Base-by-base conservation (phyloP, 1,284 basidiomycete species). In the Melampsora americana region DNA sequence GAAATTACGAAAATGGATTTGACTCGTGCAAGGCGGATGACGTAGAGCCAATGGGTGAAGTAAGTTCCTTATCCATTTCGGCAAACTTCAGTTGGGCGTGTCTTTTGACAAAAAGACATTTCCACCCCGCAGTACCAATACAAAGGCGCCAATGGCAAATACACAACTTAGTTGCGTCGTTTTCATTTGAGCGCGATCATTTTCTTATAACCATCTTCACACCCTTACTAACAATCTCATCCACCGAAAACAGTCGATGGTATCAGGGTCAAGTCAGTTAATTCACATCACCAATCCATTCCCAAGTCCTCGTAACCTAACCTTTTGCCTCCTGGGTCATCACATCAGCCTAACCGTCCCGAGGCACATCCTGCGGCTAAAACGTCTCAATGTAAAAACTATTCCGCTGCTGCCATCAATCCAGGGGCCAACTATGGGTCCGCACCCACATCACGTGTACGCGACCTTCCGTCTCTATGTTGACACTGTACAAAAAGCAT, bases 21-120 rank as follows among this genome's bases (percentile, higher is more conserved):
- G 81, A 81, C 69, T 78, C 78, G 2, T 80, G 80, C 73, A 80
- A 81, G n/a, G 80, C 79, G 28, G 79, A 79, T 16, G 66, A 78
- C 32, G 81, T 75, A 12, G 62, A 76, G 20, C 77, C 81, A 11
- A 80, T 80, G 39, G 81, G 81, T 42, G 80, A 62, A 39, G 61
- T 62, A 35, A 35, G 32, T 62, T 16, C 5, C 60, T 28, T n/a
- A 12, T 11, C 9, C 9, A 23, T 12, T 35, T 62, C 32, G 3
- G 7, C 30, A 5, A n/a, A 1, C 53, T n/a, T 56, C n/a, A n/a
- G 20, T 7, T 23, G 53, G 14, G 1, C 20, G 20, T 56, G 28
- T 28, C 7, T 48, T 48, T 14, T 56, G 20, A 56, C 5, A 7
- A 4, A 7, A 23, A 56, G n/a, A 56, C 53, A 23, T 56, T 23